Base-by-base conservation (phyloP, 2,329 filamentous ascomycete species). In the Colletotrichum spinosum region DNA sequence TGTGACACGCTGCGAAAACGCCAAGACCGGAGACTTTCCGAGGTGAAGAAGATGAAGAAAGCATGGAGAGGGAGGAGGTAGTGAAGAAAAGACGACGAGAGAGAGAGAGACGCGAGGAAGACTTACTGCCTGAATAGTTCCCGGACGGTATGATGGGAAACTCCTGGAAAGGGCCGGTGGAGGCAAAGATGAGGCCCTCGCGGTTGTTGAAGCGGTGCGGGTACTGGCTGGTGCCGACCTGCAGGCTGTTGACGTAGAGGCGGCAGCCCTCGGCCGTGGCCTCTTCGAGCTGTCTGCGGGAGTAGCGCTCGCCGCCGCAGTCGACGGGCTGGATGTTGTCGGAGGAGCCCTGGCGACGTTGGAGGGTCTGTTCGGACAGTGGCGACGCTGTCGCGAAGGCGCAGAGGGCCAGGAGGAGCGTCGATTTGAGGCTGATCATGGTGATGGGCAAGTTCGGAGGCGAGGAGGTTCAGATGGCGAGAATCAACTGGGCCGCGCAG, bases 151-250 rank as follows among this genome's bases (percentile, higher is more conserved):
- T 60, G 55, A 80, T 77, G 56, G 78, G 78, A 65, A 80, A 80
- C 71, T 80, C 78, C 62, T 79, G 75, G 71, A 74, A 80, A 3
- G 78, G 77, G 0, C 74, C 74, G 12, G 41, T n/a, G 53, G 68
- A 73, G n/a, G 68, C 46, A 50, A 79, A 79, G 54, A 69, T 55
- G 39, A 80, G 79, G 38, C 74, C 77, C 71, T 80, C 78, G 39
- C 67, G 70, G 76, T 80, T 77, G 71, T 76, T 75, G 72, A 76
- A 80, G 38, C 67, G 69, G 69, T 80, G 78, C n/a, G 78, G 78
- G 64, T 80, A 80, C 45, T 64, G 44, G 60, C 60, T 68, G 45
- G 52, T 37, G 13, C 67, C 68, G 37, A 66, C 13, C 17, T 56
- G 52, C 63, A 61, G 49, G 37, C 52, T 46, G 39, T 44, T 55